Conservation (phyloP, 805 yeast genomes). For the Babjeviella inositovora region DNA sequence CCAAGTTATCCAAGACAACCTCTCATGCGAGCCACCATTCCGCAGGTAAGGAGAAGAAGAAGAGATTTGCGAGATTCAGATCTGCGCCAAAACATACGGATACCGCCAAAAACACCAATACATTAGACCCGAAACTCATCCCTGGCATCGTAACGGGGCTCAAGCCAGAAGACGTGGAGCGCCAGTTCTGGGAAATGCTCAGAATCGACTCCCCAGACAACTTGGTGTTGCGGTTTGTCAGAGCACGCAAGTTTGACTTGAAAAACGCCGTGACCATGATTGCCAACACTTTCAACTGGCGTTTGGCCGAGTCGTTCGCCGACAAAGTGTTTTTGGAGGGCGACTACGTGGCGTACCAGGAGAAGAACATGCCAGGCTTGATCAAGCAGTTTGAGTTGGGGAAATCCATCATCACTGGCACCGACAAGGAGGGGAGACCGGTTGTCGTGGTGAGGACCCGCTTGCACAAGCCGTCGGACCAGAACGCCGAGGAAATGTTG, state of each 20-base stretch:
- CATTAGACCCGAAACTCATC: slow-evolving; percentile 12
- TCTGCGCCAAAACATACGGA: not conserved
- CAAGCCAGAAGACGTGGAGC: slow-evolving; percentile 31
- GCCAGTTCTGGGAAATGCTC: slow-evolving; percentile 38
- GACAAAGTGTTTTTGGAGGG: slow-evolving; percentile 54
- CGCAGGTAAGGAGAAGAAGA: slow-evolving; percentile 1
- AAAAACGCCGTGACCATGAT: slow-evolving; percentile 58
- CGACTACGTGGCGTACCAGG: slow-evolving; percentile 30
- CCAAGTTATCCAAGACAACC: too few relatives aligned
- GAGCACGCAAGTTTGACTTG: slow-evolving; percentile 80
- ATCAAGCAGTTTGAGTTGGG: slow-evolving; percentile 42
- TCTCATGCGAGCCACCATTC: slow-evolving; percentile 1
- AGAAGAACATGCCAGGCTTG: slow-evolving; percentile 21
- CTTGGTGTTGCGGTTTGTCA: slow-evolving; percentile 52
- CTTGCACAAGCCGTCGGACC: slow-evolving; percentile 54
- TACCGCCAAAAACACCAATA: slow-evolving; percentile 7
- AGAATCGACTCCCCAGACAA: slow-evolving; percentile 79
- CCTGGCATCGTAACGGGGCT: slow-evolving; percentile 33
- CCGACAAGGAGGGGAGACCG: slow-evolving; percentile 62
- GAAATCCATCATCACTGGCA: slow-evolving; percentile 64
- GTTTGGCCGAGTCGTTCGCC: slow-evolving; percentile 40
- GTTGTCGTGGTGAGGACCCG: slow-evolving; percentile 70
- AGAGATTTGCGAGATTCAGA: not conserved
- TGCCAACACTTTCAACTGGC: slow-evolving; percentile 63
- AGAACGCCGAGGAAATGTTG: slow-evolving; percentile 52